A percentile compares a stretch with the other conserved stretches of the same genome.
phyloP scores from a whole-genome alignment of 495 filamentous ascomycete genomes.

The Aspergillus funiculosus region DNA sequence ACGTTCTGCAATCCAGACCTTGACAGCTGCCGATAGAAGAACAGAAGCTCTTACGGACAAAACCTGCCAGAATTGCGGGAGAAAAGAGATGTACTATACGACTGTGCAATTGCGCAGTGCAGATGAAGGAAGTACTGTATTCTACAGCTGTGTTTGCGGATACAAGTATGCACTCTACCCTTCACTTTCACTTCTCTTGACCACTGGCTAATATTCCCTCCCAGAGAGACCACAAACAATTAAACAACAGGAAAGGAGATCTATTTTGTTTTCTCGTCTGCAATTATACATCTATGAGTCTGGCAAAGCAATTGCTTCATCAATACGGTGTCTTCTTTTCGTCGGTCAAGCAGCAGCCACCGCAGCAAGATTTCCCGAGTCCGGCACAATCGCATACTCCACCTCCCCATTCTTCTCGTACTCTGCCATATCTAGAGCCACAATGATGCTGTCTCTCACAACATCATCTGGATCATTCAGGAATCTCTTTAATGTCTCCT shows the following conservation, averaged over 20 bases:
- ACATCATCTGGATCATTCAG: conserved; percentile 86
- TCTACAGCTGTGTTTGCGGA: conserved; percentile 81
- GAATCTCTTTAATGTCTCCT: conserved; percentile 75
- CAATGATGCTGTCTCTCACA: conserved; percentile 88
- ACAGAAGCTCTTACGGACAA: conserved; percentile 66
- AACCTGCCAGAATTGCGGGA: conserved; percentile 74
- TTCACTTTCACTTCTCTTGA: conserved; percentile 20
- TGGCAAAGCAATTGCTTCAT: conserved; percentile 23
- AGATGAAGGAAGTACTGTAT: conserved; percentile 89
- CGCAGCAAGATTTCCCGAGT: conserved; percentile 34
- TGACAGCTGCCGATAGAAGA: conserved; percentile 71
- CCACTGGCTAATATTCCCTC: conserved; percentile 17
- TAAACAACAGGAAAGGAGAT: conserved; percentile 22
- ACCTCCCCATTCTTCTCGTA: conserved; percentile 84
- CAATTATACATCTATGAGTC: conserved; percentile 22
- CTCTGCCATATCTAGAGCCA: conserved; percentile 96
- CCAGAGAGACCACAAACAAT: conserved; percentile 41
- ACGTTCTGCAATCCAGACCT: conserved; percentile 73
- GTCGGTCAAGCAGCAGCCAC: conserved; percentile 35
- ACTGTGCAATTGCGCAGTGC: conserved; percentile 84
- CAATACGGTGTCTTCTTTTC: conserved; percentile 19
- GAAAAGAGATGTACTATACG: conserved; percentile 76
- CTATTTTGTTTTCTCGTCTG: conserved; percentile 13
- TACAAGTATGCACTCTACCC: conserved; percentile 57
- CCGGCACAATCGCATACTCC: conserved; percentile 87